Percentiles rank a stretch among this genome's conserved stretches.
Conservation (phyloP, 495 filamentous ascomycete genomes). For the Penicillium cataractarum region DNA sequence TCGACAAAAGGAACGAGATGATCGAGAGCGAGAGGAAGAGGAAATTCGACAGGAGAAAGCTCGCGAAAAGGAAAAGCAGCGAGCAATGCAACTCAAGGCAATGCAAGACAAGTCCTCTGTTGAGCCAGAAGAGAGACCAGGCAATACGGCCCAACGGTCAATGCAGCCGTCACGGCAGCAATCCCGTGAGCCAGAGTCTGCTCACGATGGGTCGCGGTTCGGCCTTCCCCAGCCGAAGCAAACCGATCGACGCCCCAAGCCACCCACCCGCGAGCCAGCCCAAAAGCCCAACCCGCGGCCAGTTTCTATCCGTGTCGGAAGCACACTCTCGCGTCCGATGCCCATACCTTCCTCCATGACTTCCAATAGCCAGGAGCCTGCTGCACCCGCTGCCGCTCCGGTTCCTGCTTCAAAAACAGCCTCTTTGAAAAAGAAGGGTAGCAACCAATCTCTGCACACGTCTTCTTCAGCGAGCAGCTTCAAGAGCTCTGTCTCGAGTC, state of each 20-base stretch:
- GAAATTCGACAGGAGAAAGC: slow-evolving; percentile 65
- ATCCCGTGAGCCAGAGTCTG: slow-evolving; percentile 41
- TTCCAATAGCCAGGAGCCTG: slow-evolving; percentile 63
- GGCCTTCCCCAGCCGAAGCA: slow-evolving; percentile 54
- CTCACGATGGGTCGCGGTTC: slow-evolving; percentile 42
- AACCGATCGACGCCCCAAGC: slow-evolving; percentile 69
- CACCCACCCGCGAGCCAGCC: slow-evolving; percentile 68
- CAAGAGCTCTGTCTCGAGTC: slow-evolving; percentile 66
- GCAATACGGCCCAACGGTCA: slow-evolving; percentile 40
- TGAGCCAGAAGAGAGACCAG: slow-evolving; percentile 43
- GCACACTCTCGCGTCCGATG: slow-evolving; percentile 68
- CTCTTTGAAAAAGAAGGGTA: slow-evolving; percentile 63
- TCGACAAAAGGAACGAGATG: slow-evolving; percentile 61
- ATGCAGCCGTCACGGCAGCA: slow-evolving; percentile 56
- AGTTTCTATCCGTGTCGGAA: slow-evolving; percentile 77
- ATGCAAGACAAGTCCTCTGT: slow-evolving; percentile 38
- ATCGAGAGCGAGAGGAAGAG: slow-evolving; percentile 50
- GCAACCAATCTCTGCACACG: slow-evolving; percentile 67
- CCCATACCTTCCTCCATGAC: slow-evolving; percentile 63
- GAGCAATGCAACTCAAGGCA: slow-evolving; percentile 44
- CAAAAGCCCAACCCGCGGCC: slow-evolving; percentile 73
- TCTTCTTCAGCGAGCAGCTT: slow-evolving; percentile 67
- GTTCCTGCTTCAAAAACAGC: slow-evolving; percentile 50
- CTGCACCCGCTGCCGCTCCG: slow-evolving; percentile 48
- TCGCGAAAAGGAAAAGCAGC: slow-evolving; percentile 66